Base-by-base conservation (phyloP, 2,329 filamentous ascomycete species). In the Orbilia quercus region DNA sequence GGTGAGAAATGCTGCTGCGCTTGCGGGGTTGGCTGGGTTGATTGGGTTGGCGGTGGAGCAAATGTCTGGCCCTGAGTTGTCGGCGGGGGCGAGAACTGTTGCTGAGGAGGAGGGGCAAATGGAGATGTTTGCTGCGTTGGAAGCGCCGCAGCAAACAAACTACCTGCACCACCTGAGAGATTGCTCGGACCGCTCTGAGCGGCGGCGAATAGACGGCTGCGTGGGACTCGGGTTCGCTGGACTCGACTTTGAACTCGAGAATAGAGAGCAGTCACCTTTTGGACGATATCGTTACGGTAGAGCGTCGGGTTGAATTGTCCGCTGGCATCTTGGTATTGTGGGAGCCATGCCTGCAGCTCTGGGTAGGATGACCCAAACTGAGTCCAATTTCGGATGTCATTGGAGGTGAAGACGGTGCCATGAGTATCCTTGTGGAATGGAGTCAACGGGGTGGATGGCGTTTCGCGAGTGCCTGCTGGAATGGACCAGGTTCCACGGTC, bases 281-380 rank as follows among this genome's bases (percentile, higher is more conserved):
- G 36, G 28, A 72, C 23, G 28, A 72, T 23, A 16, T 72, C 67
- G 22, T 72, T 72, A 25, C 67, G 67, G 22, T 72, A 72, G 9
- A 42, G 16, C 1, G 45, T 60, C n/a, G 44, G 28, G 40, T 60
- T 55, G 45, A 72, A 72, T 36, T 72, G 51, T 5, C 67, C 67
- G 11, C 23, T 55, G n/a, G 45, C 23, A 38, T 55, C 55, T 51
- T 38, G 51, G 22, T 72, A 72, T 42, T 72, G 44, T 3, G 53
- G 53, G 23, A 72, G 67, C 67, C 67, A 72, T 59, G 59, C 58
- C 45, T 74, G 70, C 0, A 74, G 62, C 45, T 74, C 70, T 25
- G 70, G 54, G 23, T 74, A 74, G 25, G 70, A 66, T 1, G 58
- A 74, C 5, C 70, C 70, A 31, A 72, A 67, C 45, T 40, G 28